phyloP scores from a whole-genome alignment of 495 filamentous ascomycete genomes.

The Aspergillus olivimuriae region DNA sequence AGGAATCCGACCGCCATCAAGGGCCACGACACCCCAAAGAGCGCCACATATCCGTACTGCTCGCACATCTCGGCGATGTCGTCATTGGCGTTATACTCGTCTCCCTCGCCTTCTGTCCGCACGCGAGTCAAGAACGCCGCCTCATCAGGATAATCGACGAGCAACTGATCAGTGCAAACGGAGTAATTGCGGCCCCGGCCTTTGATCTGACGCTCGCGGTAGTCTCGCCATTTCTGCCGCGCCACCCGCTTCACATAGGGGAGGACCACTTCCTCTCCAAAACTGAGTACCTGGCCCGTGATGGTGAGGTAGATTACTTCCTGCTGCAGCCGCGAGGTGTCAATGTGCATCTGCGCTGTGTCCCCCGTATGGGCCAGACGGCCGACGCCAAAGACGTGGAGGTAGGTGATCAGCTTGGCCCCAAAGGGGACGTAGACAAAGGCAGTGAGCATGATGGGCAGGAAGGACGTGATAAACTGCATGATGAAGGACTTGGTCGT shows the following conservation, averaged over 20 bases:
- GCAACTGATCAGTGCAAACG: conserved; percentile 18
- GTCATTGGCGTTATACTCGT: conserved; percentile 69
- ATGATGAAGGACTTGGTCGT: conserved; percentile 88
- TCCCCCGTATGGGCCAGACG: conserved; percentile 18
- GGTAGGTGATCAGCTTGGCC: conserved; percentile 69
- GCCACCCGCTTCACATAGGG: conserved; percentile 69
- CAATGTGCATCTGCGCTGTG: conserved; percentile 57
- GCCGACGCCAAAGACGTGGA: conserved; percentile 63
- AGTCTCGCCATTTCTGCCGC: conserved; percentile 34
- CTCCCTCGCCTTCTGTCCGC: conserved; percentile 73
- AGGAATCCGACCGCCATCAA: conserved; percentile 80
- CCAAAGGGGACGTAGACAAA: conserved; percentile 97
- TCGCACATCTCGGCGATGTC: conserved; percentile 42
- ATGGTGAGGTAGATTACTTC: conserved; percentile 95
- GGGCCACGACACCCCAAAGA: conserved; percentile 93
- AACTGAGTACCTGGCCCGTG: conserved; percentile 83
- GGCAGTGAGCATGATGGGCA: conserved; percentile 85
- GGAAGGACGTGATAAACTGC: conserved; percentile 93
- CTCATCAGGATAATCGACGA: conserved; percentile 60
- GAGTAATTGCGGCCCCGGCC: conserved; percentile 22
- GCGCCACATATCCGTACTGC: conserved; percentile 65
- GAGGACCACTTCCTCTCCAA: conserved; percentile 78
- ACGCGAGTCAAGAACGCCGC: conserved; percentile 68
- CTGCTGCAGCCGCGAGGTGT: conserved; percentile 72
- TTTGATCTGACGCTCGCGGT: conserved; percentile 15